Evolutionary conservation across 306 rosid species (phyloP).

Genomic region (Geum urbanum): DNA sequence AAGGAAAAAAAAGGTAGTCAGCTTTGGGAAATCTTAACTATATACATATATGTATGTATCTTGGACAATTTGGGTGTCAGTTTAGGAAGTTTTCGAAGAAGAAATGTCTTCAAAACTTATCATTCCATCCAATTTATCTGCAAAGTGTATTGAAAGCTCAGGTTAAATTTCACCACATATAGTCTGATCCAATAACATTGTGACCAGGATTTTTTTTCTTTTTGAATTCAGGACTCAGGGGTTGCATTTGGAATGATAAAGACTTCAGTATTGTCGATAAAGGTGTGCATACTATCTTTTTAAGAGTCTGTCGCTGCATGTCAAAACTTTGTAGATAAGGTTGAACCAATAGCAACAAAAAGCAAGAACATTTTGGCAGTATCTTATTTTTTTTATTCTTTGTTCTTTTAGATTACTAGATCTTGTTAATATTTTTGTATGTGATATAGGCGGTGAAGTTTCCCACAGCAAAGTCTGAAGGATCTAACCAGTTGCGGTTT

Average conservation of each 20-base stretch:
- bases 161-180: not conserved
- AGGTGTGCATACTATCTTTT: slow-evolving; percentile 23
- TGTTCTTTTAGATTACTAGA: not conserved
- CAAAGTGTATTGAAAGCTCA: not conserved
- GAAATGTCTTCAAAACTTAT: not conserved
- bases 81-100: too few species aligned
- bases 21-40: not conserved
- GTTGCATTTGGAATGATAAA: slow-evolving; percentile 32
- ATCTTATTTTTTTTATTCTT: too few species aligned
- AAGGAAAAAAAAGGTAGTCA: too few species aligned
- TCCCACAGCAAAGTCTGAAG: slow-evolving; percentile 27
- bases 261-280: slow-evolving; percentile 35
- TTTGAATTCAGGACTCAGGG: not conserved
- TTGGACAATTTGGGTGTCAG: not conserved
- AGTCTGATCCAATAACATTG: not conserved
- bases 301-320: not conserved
- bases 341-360: not conserved
- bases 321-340: not conserved
- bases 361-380: not conserved
- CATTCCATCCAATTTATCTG: not conserved
- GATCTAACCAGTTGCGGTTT: slow-evolving; percentile 22
- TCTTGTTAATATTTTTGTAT: slow-evolving; percentile 5
- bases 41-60: too few species aligned
- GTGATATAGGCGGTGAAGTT: slow-evolving; percentile 29
- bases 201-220: not conserved